Evolutionary conservation across 2,329 filamentous ascomycete species (phyloP).

Genomic region (Botrytis aclada): DNA sequence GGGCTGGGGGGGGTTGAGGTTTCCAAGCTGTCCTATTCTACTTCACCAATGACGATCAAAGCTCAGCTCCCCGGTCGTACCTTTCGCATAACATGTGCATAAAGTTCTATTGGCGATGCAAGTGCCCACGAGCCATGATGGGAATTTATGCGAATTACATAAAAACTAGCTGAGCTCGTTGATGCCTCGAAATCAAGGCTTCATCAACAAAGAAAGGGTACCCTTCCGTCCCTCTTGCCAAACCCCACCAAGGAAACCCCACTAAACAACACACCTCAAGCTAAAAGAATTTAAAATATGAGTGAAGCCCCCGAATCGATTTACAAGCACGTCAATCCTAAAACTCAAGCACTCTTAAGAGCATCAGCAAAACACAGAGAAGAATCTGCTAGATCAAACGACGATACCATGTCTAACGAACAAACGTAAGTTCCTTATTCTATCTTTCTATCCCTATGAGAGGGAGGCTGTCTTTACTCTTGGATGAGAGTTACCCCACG

Average conservation of each 20-base stretch:
- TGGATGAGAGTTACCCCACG: slow-evolving; percentile 7
- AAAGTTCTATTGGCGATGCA: background rate
- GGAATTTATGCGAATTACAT: background rate
- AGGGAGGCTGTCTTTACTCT: background rate
- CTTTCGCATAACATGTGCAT: background rate
- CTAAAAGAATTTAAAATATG: slow-evolving; percentile 26
- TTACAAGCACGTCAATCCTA: slow-evolving; percentile 46
- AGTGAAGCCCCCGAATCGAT: slow-evolving; percentile 39
- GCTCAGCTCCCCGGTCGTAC: background rate
- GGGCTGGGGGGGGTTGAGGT: slow-evolving; percentile 5
- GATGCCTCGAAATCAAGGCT: background rate
- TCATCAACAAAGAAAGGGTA: background rate
- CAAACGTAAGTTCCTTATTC: slow-evolving; percentile 64
- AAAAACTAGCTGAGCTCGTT: background rate
- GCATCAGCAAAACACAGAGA: slow-evolving; percentile 37
- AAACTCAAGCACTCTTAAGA: slow-evolving; percentile 46
- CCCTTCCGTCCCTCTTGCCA: slow-evolving; percentile 13
- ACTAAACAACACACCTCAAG: slow-evolving; percentile 22
- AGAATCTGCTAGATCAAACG: slow-evolving; percentile 37
- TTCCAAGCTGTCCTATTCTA: slow-evolving; percentile 25
- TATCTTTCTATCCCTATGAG: background rate
- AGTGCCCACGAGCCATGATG: background rate
- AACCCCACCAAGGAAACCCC: slow-evolving; percentile 21
- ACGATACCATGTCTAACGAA: slow-evolving; percentile 64
- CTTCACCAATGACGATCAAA: slow-evolving; percentile 10